Percentiles rank a stretch among this genome's conserved stretches.
Conservation (phyloP, 2,329 filamentous ascomycete genomes). For the Magnaporthales sp. region DNA sequence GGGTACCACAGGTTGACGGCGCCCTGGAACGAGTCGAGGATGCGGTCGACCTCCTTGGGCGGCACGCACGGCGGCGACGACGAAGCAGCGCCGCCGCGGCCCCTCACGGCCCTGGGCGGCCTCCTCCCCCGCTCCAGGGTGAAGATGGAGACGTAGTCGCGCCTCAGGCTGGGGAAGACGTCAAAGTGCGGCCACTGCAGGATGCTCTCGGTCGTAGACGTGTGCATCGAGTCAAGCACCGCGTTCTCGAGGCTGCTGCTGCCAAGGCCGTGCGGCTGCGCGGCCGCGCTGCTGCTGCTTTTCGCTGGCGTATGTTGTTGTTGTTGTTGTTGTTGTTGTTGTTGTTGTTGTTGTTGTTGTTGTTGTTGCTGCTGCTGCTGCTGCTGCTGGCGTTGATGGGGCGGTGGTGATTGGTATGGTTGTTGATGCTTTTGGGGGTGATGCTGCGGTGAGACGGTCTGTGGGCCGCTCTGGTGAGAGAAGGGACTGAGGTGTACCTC, state of each 20-base stretch:
- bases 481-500: slow-evolving; percentile 8
- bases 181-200: slow-evolving; percentile 42
- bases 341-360: slow-evolving; percentile 4
- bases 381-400: not conserved
- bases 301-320: not conserved
- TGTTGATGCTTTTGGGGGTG: not conserved
- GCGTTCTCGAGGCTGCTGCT: slow-evolving; percentile 32
- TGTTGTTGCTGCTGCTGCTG: slow-evolving; percentile 13
- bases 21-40: slow-evolving; percentile 33
- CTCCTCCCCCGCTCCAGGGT: slow-evolving; percentile 34
- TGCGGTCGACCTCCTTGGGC: slow-evolving; percentile 28
- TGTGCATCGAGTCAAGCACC: slow-evolving; percentile 39
- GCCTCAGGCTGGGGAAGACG: slow-evolving; percentile 30
- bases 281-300: not conserved
- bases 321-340: no score
- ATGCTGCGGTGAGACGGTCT: not conserved
- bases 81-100: slow-evolving; percentile 6
- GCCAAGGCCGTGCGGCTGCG: slow-evolving; percentile 11
- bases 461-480: not conserved
- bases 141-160: slow-evolving; percentile 35
- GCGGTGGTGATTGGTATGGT: not conserved
- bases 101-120: slow-evolving; percentile 24
- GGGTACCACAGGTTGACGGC: slow-evolving; percentile 46
- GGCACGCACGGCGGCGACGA: slow-evolving; percentile 27
- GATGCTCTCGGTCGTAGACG: slow-evolving; percentile 40